Base-by-base conservation (phyloP, 331 rosid genomes). In the Pyrus hybrid region DNA sequence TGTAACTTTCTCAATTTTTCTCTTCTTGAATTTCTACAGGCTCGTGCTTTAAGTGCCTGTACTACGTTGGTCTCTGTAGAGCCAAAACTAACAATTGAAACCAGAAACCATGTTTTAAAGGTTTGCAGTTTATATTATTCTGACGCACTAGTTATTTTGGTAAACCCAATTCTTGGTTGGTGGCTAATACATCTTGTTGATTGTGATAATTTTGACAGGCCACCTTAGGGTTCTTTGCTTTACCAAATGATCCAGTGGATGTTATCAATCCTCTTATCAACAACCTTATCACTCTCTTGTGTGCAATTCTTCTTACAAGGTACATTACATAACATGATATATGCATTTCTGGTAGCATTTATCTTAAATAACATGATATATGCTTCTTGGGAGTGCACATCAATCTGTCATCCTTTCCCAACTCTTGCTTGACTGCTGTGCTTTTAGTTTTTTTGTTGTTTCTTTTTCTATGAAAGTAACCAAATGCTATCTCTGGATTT, bases 221-320 rank as follows among this genome's bases (percentile, higher is more conserved):
- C 71, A 94, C 99, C 25, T 66, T 94, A 79, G 99, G 99, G 79
- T 94, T 94, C 86, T 94, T 94, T 83, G 94, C 99, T 57, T 83
- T 92, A 83, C 93, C 93, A 75, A 94, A 89, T 89, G 99, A 94
- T 82, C 96, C 97, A 14, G 84, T 70, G 76, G 96, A 90, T 77
- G 92, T 90, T 57, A 93, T 86, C 76, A 82, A 79, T 84, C 90
- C 88, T 76, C 96, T 94, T 67, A 83, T 94, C 63, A 87, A 92
- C 86, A 94, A 92, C 88, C 95, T 94, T 72, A 84, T 94, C 75
- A 92, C 97, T 74, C 96, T 94, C 51, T 84, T 94, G 77, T 90
- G 99, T 83, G 96, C 97, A 79, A 94, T 94, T 84, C 99, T 94
- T 84, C 99, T 94, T 57, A 90, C 95, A 76, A 90, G 99, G 99